Conservation (phyloP, 2,329 filamentous ascomycete genomes). For the Pyrenophora graminea region DNA sequence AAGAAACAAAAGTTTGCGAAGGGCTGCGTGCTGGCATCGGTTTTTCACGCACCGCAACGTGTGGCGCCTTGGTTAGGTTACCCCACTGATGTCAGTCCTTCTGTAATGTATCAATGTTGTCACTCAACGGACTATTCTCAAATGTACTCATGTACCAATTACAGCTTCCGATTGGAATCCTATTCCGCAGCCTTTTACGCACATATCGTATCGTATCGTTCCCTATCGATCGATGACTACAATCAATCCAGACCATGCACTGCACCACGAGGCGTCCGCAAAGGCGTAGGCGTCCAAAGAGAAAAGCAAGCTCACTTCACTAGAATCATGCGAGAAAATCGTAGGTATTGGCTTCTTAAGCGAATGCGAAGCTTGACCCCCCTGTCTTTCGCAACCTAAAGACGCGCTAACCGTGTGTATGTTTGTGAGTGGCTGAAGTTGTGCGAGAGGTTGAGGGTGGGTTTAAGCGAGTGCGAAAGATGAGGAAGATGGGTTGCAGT, state of each 20-base stretch:
- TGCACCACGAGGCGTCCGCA: too few species aligned
- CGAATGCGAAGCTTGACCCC: conserved; percentile 6
- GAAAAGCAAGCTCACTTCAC: too few species aligned
- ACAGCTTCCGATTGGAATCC: too few species aligned
- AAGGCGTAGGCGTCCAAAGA: too few species aligned
- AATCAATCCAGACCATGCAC: too few species aligned
- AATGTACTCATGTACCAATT: too few species aligned
- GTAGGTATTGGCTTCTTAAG: conserved; percentile 3
- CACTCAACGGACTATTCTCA: background rate
- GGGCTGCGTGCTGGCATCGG: conserved; percentile 5
- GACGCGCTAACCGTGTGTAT: background rate
- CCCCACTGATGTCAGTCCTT: conserved; percentile 1
- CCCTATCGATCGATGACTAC: too few species aligned
- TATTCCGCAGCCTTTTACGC: too few species aligned
- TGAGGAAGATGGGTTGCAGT: background rate
- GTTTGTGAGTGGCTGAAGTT: too few species aligned
- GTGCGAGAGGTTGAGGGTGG: too few species aligned
- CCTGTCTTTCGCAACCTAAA: background rate
- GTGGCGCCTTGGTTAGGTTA: conserved; percentile 9
- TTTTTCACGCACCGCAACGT: conserved; percentile 9
- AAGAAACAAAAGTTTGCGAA: conserved; percentile 17
- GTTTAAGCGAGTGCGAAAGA: conserved; percentile 4
- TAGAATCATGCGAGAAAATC: background rate
- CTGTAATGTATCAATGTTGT: conserved; percentile 16
- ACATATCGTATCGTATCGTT: too few species aligned